Evolutionary conservation across 148 eudicot species (phyloP), one percentile per base, ranked within the genome.

Genomic region (Heliosperma pusillum): DNA sequence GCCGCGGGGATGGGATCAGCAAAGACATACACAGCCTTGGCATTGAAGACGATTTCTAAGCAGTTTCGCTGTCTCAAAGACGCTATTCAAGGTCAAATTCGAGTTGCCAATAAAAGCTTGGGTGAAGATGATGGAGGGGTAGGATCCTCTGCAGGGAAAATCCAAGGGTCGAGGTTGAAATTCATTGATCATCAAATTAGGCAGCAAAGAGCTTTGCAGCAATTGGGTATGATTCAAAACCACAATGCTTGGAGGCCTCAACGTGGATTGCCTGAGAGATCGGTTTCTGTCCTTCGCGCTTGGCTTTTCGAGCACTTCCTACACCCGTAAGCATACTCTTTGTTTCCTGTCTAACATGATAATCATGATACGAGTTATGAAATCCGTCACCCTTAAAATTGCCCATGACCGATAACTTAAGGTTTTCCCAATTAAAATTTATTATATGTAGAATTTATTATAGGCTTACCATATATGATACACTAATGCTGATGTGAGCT

Each of bases 281-380:
- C 98, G 21, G 98, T 93, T 66, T 90, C 98, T 11, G 91, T 93
- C 71, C 96, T 93, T 73, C 96, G 98, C 25, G 93, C 98, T 72
- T 93, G 98, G 98, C 87, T 93, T 50, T 93, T 93, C 47, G 98
- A 93, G 58, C 93, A 93, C 77, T 93, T 93, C 69, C 86, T 93
- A 21, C 98, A 93, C 83, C 98, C 98, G 98, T 93, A 82, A 77
- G 89, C 45, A 67, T 47, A 16, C 11, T 26, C 17, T 25, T 12
- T 20, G 24, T n/a, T n/a, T 69, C 56, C 22, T 22, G 26, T 10
- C 10, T 7, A 20, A 56, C 59, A 20, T 59, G 21, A 59, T 58
- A 19, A n/a, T 21, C 21, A 2, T 15, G 59, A 55, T 3, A 11
- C 21, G 15, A 55, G 5, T 13, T 19, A 55, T 17, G 3, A 3